These are phyloP conservation scores for Phytophthora macrochlamydospora DNA, from an alignment of 352 stramenopile genomes.

Conservation along the genomic window DNA sequence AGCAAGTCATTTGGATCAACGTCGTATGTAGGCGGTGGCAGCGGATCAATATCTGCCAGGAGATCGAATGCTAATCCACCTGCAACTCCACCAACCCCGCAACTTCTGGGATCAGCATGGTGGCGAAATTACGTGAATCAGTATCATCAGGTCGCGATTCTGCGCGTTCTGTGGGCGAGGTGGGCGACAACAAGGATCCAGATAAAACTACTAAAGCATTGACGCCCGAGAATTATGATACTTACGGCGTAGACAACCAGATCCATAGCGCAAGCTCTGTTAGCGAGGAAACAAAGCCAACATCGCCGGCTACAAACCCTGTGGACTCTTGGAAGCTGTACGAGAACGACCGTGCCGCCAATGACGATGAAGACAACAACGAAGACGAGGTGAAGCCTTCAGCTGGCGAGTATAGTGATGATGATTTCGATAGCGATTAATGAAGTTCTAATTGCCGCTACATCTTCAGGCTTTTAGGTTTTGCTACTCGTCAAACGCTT, in stretches of 20 bases:
- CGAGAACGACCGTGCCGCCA: slow-evolving; percentile 24
- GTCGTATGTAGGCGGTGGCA: background rate
- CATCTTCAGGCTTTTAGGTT: background rate
- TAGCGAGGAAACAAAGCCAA: too few species aligned
- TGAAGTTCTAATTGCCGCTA: slow-evolving; percentile 11
- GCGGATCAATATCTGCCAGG: background rate
- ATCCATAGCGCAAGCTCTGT: too few species aligned
- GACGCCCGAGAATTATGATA: too few species aligned
- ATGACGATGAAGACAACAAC: slow-evolving; percentile 32
- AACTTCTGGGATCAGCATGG: slow-evolving; percentile 40
- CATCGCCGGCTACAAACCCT: slow-evolving; percentile 1
- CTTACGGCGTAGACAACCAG: too few species aligned
- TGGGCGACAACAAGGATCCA: too few species aligned
- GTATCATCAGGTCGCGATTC: slow-evolving; percentile 47
- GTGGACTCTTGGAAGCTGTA: slow-evolving; percentile 38
- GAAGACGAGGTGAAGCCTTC: slow-evolving; percentile 24
- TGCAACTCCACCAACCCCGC: slow-evolving; percentile 16
- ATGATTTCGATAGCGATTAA: slow-evolving; percentile 61
- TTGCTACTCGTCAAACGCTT: slow-evolving; percentile 50
- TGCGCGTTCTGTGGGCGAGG: too few species aligned
- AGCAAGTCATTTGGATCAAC: too few species aligned
- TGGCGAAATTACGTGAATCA: slow-evolving; percentile 55
- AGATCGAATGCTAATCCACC: background rate
- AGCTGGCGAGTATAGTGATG: slow-evolving; percentile 52
- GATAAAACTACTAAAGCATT: too few species aligned